Evolutionary conservation across 805 yeast species (phyloP).

Genomic region (Kuraishia floccosa): DNA sequence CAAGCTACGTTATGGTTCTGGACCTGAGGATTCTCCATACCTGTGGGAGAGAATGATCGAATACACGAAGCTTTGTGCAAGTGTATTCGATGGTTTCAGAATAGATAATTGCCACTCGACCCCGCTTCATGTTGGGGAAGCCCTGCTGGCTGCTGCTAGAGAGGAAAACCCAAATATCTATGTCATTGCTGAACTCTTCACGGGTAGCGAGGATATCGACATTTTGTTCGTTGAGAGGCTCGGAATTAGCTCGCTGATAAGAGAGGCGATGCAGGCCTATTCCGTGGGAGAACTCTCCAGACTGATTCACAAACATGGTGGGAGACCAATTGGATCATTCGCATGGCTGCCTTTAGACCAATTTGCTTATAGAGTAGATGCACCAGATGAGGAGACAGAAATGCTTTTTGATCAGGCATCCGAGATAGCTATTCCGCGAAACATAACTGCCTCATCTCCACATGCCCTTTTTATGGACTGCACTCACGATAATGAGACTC

Average conservation of each 20-base stretch:
- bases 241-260: conserved; percentile 78
- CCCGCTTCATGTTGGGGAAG: conserved; percentile 90
- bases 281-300: conserved; percentile 78
- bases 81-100: conserved; percentile 74
- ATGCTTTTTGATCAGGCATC: conserved; percentile 33
- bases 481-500: conserved; percentile 91
- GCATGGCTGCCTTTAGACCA: conserved; percentile 70
- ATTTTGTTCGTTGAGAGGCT: conserved; percentile 82
- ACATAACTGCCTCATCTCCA: conserved; percentile 60
- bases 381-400: no score
- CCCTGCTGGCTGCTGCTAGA: conserved; percentile 80
- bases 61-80: conserved; percentile 64
- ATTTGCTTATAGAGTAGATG: no score
- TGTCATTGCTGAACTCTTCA: conserved; percentile 88
- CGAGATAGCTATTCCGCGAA: conserved; percentile 58
- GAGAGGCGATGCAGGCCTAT: conserved; percentile 98
- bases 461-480: conserved; percentile 97
- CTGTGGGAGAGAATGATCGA: conserved; percentile 82
- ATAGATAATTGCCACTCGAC: conserved; percentile 96
- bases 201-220: conserved; percentile 89
- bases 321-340: conserved; percentile 89
- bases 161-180: conserved; percentile 74
- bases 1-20: conserved; percentile 73
- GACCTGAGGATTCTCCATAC: conserved; percentile 76
- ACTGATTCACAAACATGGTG: conserved; percentile 86